These are phyloP conservation scores for Lyophyllum semitale DNA, from an alignment of 768 basidiomycete genomes.

Conservation along the genomic window DNA sequence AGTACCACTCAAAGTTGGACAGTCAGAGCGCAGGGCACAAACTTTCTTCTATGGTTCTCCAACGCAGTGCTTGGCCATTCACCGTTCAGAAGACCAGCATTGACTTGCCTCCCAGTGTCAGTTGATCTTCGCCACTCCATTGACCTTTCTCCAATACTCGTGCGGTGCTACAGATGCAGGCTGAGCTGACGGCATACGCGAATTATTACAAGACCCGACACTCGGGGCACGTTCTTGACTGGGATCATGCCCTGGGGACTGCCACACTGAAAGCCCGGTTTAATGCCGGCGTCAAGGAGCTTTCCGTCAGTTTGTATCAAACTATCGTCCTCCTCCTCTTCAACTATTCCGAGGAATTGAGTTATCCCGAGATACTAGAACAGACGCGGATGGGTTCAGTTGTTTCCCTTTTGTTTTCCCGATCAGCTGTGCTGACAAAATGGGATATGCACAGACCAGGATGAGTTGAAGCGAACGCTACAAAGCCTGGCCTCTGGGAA, in stretches of 20 bases:
- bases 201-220: slow-evolving; percentile 81
- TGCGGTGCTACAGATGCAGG: slow-evolving; percentile 56
- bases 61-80: slow-evolving; percentile 89
- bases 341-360: slow-evolving; percentile 64
- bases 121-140: slow-evolving; percentile 19
- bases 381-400: slow-evolving; percentile 73
- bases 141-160: slow-evolving; percentile 4
- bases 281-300: slow-evolving; percentile 71
- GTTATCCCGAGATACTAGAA: slow-evolving; percentile 67
- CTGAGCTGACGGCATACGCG: slow-evolving; percentile 61
- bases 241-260: slow-evolving; percentile 87
- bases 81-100: slow-evolving; percentile 49
- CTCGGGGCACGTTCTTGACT: slow-evolving; percentile 72
- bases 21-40: slow-evolving; percentile 43
- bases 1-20: slow-evolving; percentile 54
- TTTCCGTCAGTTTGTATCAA: slow-evolving; percentile 90
- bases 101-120: slow-evolving; percentile 55
- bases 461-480: slow-evolving; percentile 77
- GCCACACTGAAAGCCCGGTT: slow-evolving; percentile 77
- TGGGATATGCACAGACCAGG: slow-evolving; percentile 50
- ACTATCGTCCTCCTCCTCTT: slow-evolving; percentile 85
- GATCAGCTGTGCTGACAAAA: slow-evolving; percentile 22
- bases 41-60: slow-evolving; percentile 80
- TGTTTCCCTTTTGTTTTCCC: background rate
- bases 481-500: slow-evolving; percentile 93